Percentiles rank a stretch among this genome's conserved stretches.
Evolutionary conservation across 192 early-diverging fungal genomes (phyloP).

Genomic region (Entomortierella lignicola): DNA sequence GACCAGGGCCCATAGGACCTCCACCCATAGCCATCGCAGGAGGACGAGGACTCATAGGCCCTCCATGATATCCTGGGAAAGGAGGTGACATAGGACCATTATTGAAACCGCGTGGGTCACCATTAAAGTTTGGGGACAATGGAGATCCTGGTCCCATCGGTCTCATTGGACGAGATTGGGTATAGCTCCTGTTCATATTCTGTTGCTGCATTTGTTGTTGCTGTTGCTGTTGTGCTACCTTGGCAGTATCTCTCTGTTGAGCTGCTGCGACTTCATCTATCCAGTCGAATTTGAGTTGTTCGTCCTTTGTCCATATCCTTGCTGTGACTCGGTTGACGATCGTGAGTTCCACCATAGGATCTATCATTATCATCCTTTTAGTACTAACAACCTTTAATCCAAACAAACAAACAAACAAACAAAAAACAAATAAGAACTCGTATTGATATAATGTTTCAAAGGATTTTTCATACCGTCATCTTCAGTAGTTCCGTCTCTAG

Average conservation of each 20-base stretch:
- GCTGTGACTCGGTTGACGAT: constrained; percentile 53
- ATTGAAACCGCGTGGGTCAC: constrained; percentile 16
- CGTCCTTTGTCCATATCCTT: constrained; percentile 28
- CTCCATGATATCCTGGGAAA: constrained; percentile 27
- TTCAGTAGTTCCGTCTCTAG: constrained; percentile 42
- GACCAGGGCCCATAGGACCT: constrained; percentile 1
- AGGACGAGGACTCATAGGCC: constrained; percentile 42
- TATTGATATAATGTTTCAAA: background rate
- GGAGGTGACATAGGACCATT: constrained; percentile 31
- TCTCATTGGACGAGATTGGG: constrained; percentile 28
- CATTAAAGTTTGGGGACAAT: constrained; percentile 30
- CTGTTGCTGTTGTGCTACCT: constrained; percentile 27
- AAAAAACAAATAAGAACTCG: background rate
- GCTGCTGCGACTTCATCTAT: constrained; percentile 37
- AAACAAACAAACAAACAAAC: no score
- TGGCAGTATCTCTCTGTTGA: constrained; percentile 29
- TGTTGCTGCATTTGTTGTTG: constrained; percentile 34
- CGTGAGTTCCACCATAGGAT: constrained; percentile 35
- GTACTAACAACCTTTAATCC: no score
- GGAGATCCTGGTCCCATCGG: constrained; percentile 46
- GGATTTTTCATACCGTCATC: constrained; percentile 37
- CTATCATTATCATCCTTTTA: constrained; percentile 4
- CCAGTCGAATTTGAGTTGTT: constrained; percentile 38
- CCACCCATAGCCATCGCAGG: constrained; percentile 54
- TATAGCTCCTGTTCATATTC: constrained; percentile 20